Conservation (phyloP, 768 basidiomycete genomes). For the Hemileccinum impolitum region DNA sequence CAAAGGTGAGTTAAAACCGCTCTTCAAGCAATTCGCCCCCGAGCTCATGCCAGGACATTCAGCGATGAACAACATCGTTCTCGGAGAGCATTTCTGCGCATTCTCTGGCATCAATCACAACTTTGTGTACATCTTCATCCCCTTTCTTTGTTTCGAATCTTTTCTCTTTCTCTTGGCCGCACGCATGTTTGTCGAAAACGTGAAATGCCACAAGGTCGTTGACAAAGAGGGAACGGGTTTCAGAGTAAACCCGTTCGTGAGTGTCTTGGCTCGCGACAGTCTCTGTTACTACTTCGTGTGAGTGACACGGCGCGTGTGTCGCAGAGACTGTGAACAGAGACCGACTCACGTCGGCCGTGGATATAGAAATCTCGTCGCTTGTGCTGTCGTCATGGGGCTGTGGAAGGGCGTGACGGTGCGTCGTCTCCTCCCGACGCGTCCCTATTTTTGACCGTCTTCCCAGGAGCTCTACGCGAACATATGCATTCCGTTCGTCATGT, state of each 20-base stretch:
- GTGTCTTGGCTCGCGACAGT: constrained; percentile 27
- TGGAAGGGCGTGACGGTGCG: constrained; percentile 26
- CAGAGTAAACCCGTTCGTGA: constrained; percentile 19
- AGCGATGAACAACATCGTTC: constrained; percentile 9
- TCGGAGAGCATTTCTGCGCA: constrained; percentile 14
- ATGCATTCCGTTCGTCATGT: constrained; percentile 30
- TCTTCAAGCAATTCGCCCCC: background rate
- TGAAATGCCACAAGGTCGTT: background rate
- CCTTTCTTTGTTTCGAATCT: constrained; percentile 29
- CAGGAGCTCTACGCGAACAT: constrained; percentile 29
- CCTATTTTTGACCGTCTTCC: too few species aligned
- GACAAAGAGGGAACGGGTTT: constrained; percentile 1
- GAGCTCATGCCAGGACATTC: background rate
- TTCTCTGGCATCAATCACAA: constrained; percentile 21
- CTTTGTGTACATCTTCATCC: constrained; percentile 29
- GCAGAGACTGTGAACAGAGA: background rate
- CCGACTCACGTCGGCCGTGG: background rate
- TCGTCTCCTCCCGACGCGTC: background rate
- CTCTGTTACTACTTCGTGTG: constrained; percentile 32
- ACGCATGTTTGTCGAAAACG: constrained; percentile 12
- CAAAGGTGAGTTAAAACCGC: constrained; percentile 19
- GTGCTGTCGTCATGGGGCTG: constrained; percentile 24
- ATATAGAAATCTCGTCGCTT: constrained; percentile 24
- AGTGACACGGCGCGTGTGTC: background rate
- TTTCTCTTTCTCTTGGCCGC: constrained; percentile 24